A percentile compares a stretch with the other conserved stretches of the same genome.
Conservation (phyloP, 805 yeast genomes). For the Cyberlindnera veronae region DNA sequence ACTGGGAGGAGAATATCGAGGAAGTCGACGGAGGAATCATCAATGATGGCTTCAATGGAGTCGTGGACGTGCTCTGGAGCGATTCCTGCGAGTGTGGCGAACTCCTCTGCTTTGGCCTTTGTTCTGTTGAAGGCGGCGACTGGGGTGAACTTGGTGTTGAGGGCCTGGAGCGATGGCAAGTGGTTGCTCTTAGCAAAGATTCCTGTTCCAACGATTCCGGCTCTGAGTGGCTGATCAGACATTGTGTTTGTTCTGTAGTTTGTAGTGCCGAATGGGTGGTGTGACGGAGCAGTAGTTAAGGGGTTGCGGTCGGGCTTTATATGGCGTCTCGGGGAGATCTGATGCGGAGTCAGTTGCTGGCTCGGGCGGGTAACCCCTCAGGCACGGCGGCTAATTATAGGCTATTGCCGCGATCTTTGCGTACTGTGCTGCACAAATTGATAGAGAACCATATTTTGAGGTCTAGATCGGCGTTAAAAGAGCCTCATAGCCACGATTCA, state of each 20-base stretch:
- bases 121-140: constrained; percentile 82
- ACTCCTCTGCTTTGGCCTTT: constrained; percentile 72
- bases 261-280: too few species aligned
- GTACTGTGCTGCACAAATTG: too few species aligned
- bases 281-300: too few species aligned
- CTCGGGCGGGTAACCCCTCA: background rate
- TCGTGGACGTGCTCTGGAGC: constrained; percentile 34
- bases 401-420: too few species aligned
- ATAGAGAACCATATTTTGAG: too few species aligned
- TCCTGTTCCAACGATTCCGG: constrained; percentile 66
- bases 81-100: constrained; percentile 63
- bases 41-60: constrained; percentile 40
- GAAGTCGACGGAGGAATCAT: constrained; percentile 64
- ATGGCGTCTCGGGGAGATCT: background rate
- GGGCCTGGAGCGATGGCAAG: constrained; percentile 62
- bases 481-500: background rate
- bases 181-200: constrained; percentile 86
- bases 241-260: too few species aligned
- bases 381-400: too few species aligned
- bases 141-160: constrained; percentile 50
- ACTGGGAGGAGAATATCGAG: constrained; percentile 91
- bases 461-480: too few species aligned
- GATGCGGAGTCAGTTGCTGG: background rate
- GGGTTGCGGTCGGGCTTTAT: too few species aligned
- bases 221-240: constrained; percentile 4